Base-by-base conservation (phyloP, 192 early-diverging fungal genomes). In the Irineochytrium annulatum region DNA sequence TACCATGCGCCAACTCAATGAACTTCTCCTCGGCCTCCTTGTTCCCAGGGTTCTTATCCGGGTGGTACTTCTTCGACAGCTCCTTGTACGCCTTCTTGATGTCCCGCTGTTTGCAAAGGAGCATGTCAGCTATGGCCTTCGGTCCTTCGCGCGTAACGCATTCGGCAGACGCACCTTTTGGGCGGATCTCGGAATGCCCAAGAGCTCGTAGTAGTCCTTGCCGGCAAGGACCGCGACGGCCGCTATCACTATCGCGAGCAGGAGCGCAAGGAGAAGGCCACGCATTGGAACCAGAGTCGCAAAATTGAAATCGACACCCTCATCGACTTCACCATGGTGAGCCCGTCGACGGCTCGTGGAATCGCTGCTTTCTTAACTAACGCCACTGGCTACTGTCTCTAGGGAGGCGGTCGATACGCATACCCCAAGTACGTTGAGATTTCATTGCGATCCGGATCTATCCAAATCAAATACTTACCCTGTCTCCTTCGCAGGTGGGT, bases 51-150 rank as follows among this genome's bases (percentile, higher is more conserved):
- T 84, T 77, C 69, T 77, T 79, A 57, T 83, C 79, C 17, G 64
- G 64, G 52, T 59, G 62, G 49, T 91, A 91, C 62, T 90, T 88
- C 60, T 87, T 88, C 48, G 91, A 91, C 44, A 94, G 75, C 24
- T 84, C 80, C 62, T 90, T 95, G 80, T 97, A 99, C 29, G 89
- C 87, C 65, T 91, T 91, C 71, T 95, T 95, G 69, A 99, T 98
- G 57, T 95, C 86, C 57, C 80, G 82, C 71, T 80, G 60, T 48
- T 6, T 2, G 17, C 52, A 14, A 27, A 3, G 56, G 45, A 34
- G 45, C n/a, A 14, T 31, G 11, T 13, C 22, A 13, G 13, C 5
- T 5, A 55, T n/a, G 8, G 53, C 32, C 5, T 16, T 41, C 2
- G 6, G 34, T 34, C 33, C 5, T 14, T 46, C 3, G 2, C 55